phyloP scores from a whole-genome alignment of 108 stramenopile genomes.

The Stephanodiscus minutulus region DNA sequence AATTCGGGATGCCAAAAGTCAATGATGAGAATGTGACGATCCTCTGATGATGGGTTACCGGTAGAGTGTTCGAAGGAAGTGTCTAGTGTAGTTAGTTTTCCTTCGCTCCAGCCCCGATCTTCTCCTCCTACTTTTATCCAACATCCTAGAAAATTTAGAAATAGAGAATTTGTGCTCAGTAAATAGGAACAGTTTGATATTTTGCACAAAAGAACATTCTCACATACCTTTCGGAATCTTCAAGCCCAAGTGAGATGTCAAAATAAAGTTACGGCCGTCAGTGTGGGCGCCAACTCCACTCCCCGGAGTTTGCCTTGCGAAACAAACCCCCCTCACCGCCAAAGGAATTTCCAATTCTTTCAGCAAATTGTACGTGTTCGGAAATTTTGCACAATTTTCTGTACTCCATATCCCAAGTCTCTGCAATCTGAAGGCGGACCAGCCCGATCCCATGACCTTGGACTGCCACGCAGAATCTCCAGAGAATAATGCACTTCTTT shows the following conservation, averaged over 20 bases:
- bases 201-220: not conserved
- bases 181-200: not conserved
- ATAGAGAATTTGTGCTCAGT: not conserved
- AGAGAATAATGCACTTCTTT: slow-evolving; percentile 49
- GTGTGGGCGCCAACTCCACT: slow-evolving; percentile 87
- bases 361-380: slow-evolving; percentile 80
- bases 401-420: slow-evolving; percentile 90
- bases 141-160: slow-evolving; percentile 35
- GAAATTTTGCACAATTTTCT: slow-evolving; percentile 85
- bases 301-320: slow-evolving; percentile 84
- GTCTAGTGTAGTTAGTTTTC: slow-evolving; percentile 83
- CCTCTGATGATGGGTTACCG: slow-evolving; percentile 75
- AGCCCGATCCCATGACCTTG: slow-evolving; percentile 90
- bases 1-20: slow-evolving; percentile 97
- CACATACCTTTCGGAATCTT: slow-evolving; percentile 63
- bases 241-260: slow-evolving; percentile 90
- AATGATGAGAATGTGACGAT: slow-evolving; percentile 92
- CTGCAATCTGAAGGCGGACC: slow-evolving; percentile 89
- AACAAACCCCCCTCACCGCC: slow-evolving; percentile 94
- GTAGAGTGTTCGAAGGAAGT: slow-evolving; percentile 93
- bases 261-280: slow-evolving; percentile 93
- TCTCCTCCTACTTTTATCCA: slow-evolving; percentile 76
- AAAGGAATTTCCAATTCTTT: slow-evolving; percentile 80
- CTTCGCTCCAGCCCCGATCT: slow-evolving; percentile 67
- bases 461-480: slow-evolving; percentile 85